phyloP scores from a whole-genome alignment of 169 alveolate genomes.

The Plasmodium chabaudi region DNA sequence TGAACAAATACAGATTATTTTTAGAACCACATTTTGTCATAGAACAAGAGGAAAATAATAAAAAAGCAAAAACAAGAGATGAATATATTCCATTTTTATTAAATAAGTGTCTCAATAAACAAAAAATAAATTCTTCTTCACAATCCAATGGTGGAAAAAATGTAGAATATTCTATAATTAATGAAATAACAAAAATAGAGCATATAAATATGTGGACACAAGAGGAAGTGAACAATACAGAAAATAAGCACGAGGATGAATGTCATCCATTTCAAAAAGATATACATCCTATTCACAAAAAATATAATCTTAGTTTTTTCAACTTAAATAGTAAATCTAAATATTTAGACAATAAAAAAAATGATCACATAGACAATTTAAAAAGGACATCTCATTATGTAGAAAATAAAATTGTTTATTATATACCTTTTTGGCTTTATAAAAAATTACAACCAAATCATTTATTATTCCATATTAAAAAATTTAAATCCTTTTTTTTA shows the following conservation, averaged over 20 bases:
- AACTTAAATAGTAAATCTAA: slow-evolving; percentile 24
- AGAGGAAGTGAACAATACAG: not conserved
- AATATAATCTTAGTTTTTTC: not conserved
- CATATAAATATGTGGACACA: not conserved
- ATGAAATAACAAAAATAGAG: slow-evolving; percentile 17
- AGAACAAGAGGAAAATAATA: not conserved
- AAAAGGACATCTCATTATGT: slow-evolving; percentile 15
- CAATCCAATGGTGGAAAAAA: slow-evolving; percentile 5
- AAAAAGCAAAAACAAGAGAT: not conserved
- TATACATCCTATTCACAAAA: not conserved
- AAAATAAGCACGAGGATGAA: not conserved
- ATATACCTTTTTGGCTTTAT: slow-evolving; percentile 63
- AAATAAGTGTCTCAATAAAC: not conserved
- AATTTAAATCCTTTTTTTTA: slow-evolving; percentile 52
- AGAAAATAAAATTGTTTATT: slow-evolving; percentile 45
- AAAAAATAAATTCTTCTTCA: not conserved
- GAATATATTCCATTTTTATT: not conserved
- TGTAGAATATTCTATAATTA: slow-evolving; percentile 24
- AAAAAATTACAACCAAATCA: slow-evolving; percentile 54
- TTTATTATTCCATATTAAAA: slow-evolving; percentile 45
- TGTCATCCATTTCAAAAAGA: not conserved
- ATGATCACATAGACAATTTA: slow-evolving; percentile 7
- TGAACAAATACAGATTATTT: slow-evolving; percentile 45
- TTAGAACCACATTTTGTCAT: slow-evolving; percentile 29
- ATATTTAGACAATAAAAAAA: slow-evolving; percentile 8